Base-by-base conservation (phyloP, 441 rosid species). In the Cnidoscolus chayamansa region DNA sequence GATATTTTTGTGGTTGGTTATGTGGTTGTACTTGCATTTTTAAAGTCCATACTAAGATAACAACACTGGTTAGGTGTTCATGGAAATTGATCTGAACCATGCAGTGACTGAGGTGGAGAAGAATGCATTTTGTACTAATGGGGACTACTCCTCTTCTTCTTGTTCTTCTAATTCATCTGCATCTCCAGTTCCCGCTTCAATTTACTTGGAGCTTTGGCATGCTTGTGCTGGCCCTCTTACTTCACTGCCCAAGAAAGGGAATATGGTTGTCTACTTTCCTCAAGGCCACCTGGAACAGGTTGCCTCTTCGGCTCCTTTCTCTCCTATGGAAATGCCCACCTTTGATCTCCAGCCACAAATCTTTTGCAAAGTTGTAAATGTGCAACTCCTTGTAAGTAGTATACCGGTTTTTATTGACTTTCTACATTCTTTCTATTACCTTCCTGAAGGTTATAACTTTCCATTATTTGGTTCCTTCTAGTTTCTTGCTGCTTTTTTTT, bases 191-290 rank as follows among this genome's bases (percentile, higher is more conserved):
- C 79, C 84, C 15, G 84, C 95, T 64, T 85, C 94, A 54, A 86
- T 86, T 47, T 90, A 90, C 81, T 78, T 89, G 78, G 96, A 87
- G 85, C 92, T 92, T 4, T 90, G 97, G 97, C 94, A 90, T 86
- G 96, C 98, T 76, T 90, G 96, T 84, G 97, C 96, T 82, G 97
- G 97, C 16, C 96, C 96, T 79, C 90, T 90, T 65, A 81, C 89
- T 77, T 92, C 82, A 62, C 93, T 90, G 37, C 96, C 94, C 74
- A 86, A 82, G 78, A 90, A 82, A 84, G 97, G 93, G 76, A 88
- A 89, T 85, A 88, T 86, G 77, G 89, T 92, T 77, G 90, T 86
- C 59, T 92, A 90, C 81, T 86, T 90, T 84, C 96, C 97, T 57
- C 97, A 92, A 72, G 97, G 97, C 30, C 94, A 92, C 80, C 71